Conservation (phyloP, 2,329 filamentous ascomycete genomes). For the Talaromyces sp. region DNA sequence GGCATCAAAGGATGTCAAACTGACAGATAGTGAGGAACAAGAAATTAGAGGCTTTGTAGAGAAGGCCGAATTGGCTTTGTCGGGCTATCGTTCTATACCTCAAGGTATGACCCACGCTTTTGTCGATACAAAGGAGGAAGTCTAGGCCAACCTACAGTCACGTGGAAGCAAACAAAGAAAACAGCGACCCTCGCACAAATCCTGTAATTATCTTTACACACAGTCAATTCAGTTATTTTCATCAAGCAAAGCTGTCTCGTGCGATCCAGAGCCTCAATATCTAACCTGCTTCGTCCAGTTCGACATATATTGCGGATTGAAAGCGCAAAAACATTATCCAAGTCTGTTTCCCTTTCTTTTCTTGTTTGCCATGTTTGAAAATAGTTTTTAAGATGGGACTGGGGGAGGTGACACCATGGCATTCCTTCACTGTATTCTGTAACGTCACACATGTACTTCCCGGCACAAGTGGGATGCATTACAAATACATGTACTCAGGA, state of each 20-base stretch:
- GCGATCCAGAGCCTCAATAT: too few relatives aligned
- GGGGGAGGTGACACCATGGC: not conserved
- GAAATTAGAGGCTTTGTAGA: not conserved
- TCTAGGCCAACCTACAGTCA: not conserved
- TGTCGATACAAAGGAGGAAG: not conserved
- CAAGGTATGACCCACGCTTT: not conserved
- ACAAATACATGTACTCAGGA: not conserved
- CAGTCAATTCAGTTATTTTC: too few relatives aligned
- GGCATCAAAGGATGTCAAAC: conserved; percentile 16
- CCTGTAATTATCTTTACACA: too few relatives aligned
- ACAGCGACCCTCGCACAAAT: too few relatives aligned
- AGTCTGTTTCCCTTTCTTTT: not conserved
- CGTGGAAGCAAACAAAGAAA: too few relatives aligned
- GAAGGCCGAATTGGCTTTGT: not conserved
- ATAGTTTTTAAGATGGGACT: not conserved
- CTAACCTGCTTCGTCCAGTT: not conserved
- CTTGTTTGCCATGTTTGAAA: not conserved
- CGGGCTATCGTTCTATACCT: not conserved
- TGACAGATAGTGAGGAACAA: conserved; percentile 17
- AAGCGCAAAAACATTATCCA: not conserved
- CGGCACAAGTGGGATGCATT: not conserved
- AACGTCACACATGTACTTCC: not conserved
- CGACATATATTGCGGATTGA: not conserved
- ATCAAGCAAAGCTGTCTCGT: too few relatives aligned
- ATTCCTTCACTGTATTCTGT: not conserved